Percentiles rank a stretch among this genome's conserved stretches.
These are phyloP conservation scores for Ophiocordyceps sinensis DNA, from an alignment of 2,329 filamentous ascomycete species.

Conservation along the genomic window DNA sequence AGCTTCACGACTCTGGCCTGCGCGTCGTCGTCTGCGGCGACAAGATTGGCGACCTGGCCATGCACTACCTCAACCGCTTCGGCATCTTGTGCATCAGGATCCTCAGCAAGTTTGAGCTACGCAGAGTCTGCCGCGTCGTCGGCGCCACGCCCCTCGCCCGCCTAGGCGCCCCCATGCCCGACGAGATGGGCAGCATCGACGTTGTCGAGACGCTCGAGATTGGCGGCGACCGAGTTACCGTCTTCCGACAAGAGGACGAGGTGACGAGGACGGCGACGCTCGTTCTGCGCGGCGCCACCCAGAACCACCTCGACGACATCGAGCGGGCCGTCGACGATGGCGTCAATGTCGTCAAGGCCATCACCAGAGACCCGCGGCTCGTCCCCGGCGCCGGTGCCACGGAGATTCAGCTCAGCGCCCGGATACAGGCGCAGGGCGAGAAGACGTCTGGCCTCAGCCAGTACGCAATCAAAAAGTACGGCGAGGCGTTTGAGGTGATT, in stretches of 20 bases:
- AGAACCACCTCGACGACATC: constrained; percentile 95
- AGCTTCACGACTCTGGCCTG: constrained; percentile 85
- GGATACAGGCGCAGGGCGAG: constrained; percentile 80
- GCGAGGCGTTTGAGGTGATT: constrained; percentile 94
- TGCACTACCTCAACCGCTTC: constrained; percentile 96
- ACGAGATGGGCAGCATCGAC: constrained; percentile 94
- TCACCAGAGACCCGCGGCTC: constrained; percentile 81
- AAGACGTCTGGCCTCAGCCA: constrained; percentile 86
- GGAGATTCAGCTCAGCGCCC: constrained; percentile 85
- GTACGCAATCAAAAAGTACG: constrained; percentile 95
- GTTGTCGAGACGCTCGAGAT: constrained; percentile 96
- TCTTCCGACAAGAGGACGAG: constrained; percentile 94
- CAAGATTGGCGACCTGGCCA: constrained; percentile 85
- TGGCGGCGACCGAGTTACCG: constrained; percentile 92
- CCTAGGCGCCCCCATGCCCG: constrained; percentile 96
- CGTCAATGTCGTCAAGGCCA: constrained; percentile 96
- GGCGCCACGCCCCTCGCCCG: constrained; percentile 93
- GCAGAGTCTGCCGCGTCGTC: constrained; percentile 87
- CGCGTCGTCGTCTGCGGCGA: constrained; percentile 85
- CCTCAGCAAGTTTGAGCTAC: constrained; percentile 94
- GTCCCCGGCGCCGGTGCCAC: constrained; percentile 91
- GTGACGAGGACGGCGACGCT: constrained; percentile 86
- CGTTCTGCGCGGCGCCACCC: constrained; percentile 86
- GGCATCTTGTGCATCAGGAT: constrained; percentile 94
- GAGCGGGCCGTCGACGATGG: constrained; percentile 96